Evolutionary conservation across 441 rosid genomes (phyloP), one percentile per base, ranked within the genome.

Genomic region (Jatropha multifida): DNA sequence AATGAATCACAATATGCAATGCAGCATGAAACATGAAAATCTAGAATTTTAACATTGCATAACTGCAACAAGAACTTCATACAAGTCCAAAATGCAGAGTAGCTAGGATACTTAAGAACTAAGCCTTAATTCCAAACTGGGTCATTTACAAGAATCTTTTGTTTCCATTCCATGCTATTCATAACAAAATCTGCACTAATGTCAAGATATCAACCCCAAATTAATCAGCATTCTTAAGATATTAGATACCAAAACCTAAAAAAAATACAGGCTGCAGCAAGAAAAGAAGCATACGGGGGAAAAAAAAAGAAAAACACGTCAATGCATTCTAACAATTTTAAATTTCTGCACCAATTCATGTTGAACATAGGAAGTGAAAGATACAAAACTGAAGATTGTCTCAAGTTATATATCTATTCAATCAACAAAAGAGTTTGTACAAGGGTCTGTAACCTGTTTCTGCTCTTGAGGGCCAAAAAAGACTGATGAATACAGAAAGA

Each of bases 391-490:
- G 42, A 74, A 32, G 65, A 10, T 4, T 41, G 11, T 10, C 40
- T 65, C 23, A 3, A 38, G 26, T 23, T n/a, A 56, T 54, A 5
- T 40, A 15, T 55, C 49, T 54, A 37, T 77, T 20, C 23, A 59
- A 72, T 55, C 44, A 67, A 60, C 38, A 38, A 71, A 78, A 15
- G 32, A 71, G 58, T 18, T 38, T 69, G n/a, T 51, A 37, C 20
- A 74, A 71, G 74, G 62, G 27, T 41, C 32, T 49, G 79, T 68
- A 59, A 85, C 87, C 92, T 87, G 83, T 79, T 82, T 68, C 79
- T 81, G 83, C 51, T 79, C 88, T 7, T 52, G 71, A 59, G 84
- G 74, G 65, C 76, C 76, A 20, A 84, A 74, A 48, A 84, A 58
- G 5, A 75, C 41, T 27, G 81, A 72, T 11, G 83, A 69, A 40